phyloP scores from a whole-genome alignment of 2,329 filamentous ascomycete genomes.

The Pseudopyricularia javanii region DNA sequence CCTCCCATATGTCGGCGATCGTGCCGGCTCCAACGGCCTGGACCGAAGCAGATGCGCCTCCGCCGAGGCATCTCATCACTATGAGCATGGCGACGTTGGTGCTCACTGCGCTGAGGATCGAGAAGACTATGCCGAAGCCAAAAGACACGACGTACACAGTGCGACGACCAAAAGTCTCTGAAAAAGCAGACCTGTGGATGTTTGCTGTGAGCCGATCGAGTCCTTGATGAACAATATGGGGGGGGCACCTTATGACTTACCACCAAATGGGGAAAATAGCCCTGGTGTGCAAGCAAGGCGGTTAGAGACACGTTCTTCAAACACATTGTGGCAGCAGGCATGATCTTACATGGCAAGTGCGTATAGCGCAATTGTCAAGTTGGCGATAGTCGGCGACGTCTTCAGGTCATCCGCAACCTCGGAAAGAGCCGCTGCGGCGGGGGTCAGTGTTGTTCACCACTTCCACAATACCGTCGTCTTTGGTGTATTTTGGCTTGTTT shows the following conservation, averaged over 20 bases:
- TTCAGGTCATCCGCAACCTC: conserved; percentile 51
- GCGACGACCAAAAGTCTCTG: conserved; percentile 58
- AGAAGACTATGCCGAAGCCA: conserved; percentile 58
- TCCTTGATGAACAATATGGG: neutral
- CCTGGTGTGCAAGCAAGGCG: neutral
- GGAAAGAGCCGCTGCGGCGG: conserved; percentile 48
- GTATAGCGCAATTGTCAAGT: conserved; percentile 66
- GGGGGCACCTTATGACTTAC: conserved; percentile 17
- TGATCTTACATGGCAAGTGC: conserved; percentile 57
- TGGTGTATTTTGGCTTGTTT: neutral
- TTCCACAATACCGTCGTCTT: neutral
- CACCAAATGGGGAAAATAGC: conserved; percentile 79
- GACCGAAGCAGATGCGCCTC: conserved; percentile 67
- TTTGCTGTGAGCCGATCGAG: neutral
- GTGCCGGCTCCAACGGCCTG: conserved; percentile 77
- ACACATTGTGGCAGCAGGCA: neutral
- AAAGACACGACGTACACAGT: conserved; percentile 73
- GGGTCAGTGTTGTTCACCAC: neutral
- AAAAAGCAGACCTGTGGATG: conserved; percentile 49
- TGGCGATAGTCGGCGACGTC: conserved; percentile 53
- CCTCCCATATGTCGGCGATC: conserved; percentile 70
- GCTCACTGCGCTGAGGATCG: conserved; percentile 55
- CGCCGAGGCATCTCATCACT: conserved; percentile 60
- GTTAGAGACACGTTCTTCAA: neutral
- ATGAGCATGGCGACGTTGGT: conserved; percentile 65